phyloP scores from a whole-genome alignment of 2,329 filamentous ascomycete species.

The Pseudogymnoascus sp. region DNA sequence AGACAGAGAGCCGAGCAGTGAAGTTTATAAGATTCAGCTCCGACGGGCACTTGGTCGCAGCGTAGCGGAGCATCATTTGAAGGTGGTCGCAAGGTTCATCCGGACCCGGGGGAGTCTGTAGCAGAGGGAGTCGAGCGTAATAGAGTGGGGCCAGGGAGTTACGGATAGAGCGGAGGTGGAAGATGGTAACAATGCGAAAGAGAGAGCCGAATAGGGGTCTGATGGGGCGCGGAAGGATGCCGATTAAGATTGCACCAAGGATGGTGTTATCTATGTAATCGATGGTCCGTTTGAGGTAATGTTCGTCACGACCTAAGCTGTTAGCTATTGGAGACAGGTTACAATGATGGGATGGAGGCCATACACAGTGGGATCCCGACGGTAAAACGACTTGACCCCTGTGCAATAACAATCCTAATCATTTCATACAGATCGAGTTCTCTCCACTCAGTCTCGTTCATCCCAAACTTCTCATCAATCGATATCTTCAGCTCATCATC shows the following conservation, averaged over 20 bases:
- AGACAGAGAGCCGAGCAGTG: slow-evolving; percentile 19
- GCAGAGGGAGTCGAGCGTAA: slow-evolving; percentile 19
- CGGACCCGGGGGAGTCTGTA: slow-evolving; percentile 22
- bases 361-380: slow-evolving; percentile 28
- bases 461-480: slow-evolving; percentile 23
- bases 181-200: slow-evolving; percentile 20
- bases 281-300: slow-evolving; percentile 28
- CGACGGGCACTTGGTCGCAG: slow-evolving; percentile 31
- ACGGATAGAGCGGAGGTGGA: slow-evolving; percentile 22
- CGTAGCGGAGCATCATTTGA: slow-evolving; percentile 38
- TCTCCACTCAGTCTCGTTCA: slow-evolving; percentile 22
- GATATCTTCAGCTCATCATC: slow-evolving; percentile 22
- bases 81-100: slow-evolving; percentile 33
- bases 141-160: slow-evolving; percentile 19
- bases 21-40: slow-evolving; percentile 27
- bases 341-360: slow-evolving; percentile 13
- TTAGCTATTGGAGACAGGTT: background rate
- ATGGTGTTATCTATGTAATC: slow-evolving; percentile 30
- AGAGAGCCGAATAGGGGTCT: slow-evolving; percentile 29
- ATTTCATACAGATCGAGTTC: slow-evolving; percentile 22
- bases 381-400: slow-evolving; percentile 26
- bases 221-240: slow-evolving; percentile 28
- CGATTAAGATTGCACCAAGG: slow-evolving; percentile 29
- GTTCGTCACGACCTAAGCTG: slow-evolving; percentile 24
- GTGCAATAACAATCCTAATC: slow-evolving; percentile 23